phyloP scores from a whole-genome alignment of 1,139 yeast species.

The Geotrichum fermentans region DNA sequence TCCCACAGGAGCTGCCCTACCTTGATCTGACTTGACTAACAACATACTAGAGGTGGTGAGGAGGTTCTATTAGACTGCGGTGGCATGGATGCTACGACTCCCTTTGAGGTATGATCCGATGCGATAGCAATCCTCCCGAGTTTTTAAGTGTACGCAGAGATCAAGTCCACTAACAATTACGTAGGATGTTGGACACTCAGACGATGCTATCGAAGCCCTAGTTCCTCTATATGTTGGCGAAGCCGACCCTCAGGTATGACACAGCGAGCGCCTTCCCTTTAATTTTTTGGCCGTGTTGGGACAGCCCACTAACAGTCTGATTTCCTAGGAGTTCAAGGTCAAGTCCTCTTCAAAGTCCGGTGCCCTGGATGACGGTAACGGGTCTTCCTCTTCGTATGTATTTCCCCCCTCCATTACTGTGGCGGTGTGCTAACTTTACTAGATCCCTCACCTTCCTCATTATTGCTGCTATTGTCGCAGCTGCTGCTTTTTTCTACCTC shows the following conservation, averaged over 20 bases:
- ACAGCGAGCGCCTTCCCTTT: not conserved
- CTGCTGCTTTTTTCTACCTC: slow-evolving; percentile 51
- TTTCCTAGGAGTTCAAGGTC: slow-evolving; percentile 25
- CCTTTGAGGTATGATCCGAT: slow-evolving; percentile 60
- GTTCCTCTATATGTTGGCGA: slow-evolving; percentile 66
- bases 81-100: slow-evolving; percentile 90
- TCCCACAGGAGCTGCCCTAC: too few species aligned
- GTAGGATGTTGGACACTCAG: slow-evolving; percentile 91
- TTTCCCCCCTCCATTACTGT: slow-evolving; percentile 5
- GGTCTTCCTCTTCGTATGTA: slow-evolving; percentile 15
- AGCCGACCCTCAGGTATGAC: slow-evolving; percentile 42
- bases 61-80: slow-evolving; percentile 89
- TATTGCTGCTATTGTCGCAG: slow-evolving; percentile 50
- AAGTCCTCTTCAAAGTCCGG: slow-evolving; percentile 20
- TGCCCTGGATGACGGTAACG: not conserved
- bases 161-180: too few species aligned
- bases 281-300: not conserved
- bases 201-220: slow-evolving; percentile 82
- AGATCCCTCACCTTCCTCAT: slow-evolving; percentile 43
- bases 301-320: not conserved
- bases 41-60: slow-evolving; percentile 69
- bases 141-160: too few species aligned
- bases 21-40: too few species aligned
- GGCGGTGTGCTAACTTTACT: not conserved
- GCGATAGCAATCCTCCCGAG: not conserved